Base-by-base conservation (phyloP, 148 eudicot genomes). In the Vaccinium vitisidaea region DNA sequence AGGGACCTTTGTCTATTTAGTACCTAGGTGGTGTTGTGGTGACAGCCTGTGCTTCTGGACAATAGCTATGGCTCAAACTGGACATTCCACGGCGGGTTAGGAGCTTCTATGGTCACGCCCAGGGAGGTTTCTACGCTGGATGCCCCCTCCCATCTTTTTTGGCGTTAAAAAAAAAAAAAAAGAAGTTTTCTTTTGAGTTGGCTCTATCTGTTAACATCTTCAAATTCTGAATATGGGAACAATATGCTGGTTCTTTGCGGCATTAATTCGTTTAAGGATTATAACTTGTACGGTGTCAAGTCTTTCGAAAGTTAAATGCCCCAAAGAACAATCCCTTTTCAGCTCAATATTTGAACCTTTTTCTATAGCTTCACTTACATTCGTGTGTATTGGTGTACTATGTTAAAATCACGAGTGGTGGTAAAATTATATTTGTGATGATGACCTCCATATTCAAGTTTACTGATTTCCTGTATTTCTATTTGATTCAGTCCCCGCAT, bases 211-310 rank as follows among this genome's bases (percentile, higher is more conserved):
- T 84, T 79, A 15, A 18, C 13, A 30, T 55, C 5, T 54, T 54
- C 27, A 79, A 78, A 36, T 55, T 79, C 25, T 79, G 50, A 21
- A n/a, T 61, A 30, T 23, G 65, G 82, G 59, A 48, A 80, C 70
- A 58, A 36, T 14, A 56, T 32, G 50, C 8, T 59, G 71, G 8
- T 55, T 80, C 82, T 56, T 19, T 21, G 30, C 8, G 14, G 82
- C 30, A 2, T 13, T 59, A 52, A 18, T 58, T 59, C 12, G 18
- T 39, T 39, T 58, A 80, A 36, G 69, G 13, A 36, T 80, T 39
- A 4, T 80, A 21, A 36, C 50, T n/a, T 39, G 13, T 58, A 32
- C 56, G 65, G 69, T 79, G 32, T 79, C 48, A 79, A 79, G 9
- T 78, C 11, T 78, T 78, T 78, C 81, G 27, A 53, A 78, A 53